Conservation (phyloP, 768 basidiomycete genomes). For the Guyanaporus albipodus region DNA sequence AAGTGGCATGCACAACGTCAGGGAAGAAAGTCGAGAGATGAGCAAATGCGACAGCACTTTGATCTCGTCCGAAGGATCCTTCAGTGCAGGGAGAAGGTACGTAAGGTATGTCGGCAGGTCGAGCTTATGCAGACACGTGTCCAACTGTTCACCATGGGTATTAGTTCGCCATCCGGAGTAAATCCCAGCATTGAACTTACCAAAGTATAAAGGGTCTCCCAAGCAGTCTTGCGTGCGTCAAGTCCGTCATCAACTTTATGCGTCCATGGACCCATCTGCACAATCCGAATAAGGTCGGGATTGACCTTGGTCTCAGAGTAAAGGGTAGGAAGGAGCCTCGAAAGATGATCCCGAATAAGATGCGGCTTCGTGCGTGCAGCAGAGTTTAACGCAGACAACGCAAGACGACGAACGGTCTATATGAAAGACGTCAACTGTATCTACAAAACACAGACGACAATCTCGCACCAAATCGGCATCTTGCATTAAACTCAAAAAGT, state of each 20-base stretch:
- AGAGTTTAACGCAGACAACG: conserved; percentile 88
- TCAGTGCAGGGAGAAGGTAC: conserved; percentile 75
- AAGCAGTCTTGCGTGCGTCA: conserved; percentile 94
- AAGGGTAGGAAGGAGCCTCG: conserved; percentile 69
- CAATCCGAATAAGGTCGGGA: conserved; percentile 75
- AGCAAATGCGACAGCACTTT: conserved; percentile 97
- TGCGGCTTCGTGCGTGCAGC: conserved; percentile 94
- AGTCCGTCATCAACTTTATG: conserved; percentile 97
- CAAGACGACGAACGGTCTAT: conserved; percentile 86
- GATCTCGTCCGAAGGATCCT: conserved; percentile 92
- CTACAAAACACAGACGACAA: background rate
- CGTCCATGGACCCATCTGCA: conserved; percentile 97
- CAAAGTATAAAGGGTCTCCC: conserved; percentile 94
- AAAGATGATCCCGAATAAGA: conserved; percentile 81
- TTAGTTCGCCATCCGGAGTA: background rate
- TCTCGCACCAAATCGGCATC: conserved; percentile 77
- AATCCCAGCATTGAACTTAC: conserved; percentile 42
- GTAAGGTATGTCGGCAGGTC: conserved; percentile 84
- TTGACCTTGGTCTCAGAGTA: conserved; percentile 85
- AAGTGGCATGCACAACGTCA: conserved; percentile 41
- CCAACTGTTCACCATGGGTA: conserved; percentile 49
- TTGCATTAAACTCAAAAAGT: conserved; percentile 88
- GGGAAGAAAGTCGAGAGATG: conserved; percentile 83
- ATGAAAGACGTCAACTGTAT: background rate
- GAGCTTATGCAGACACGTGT: conserved; percentile 85